Evolutionary conservation across 2,329 filamentous ascomycete species (phyloP).

Genomic region (Pseudomassariella vexata): DNA sequence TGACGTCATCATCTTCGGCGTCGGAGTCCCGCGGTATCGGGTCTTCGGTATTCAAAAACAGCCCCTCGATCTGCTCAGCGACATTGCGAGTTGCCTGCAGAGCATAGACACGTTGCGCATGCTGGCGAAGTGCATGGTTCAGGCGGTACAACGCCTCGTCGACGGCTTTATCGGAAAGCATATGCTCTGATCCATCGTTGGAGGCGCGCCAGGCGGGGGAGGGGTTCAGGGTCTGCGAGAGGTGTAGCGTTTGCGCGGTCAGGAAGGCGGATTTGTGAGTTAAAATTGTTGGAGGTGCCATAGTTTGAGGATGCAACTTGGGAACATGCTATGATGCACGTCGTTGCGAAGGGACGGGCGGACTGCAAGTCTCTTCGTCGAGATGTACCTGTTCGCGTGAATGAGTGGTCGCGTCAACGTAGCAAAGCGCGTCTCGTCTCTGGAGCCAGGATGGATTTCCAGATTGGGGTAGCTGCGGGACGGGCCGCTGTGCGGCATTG

Average conservation of each 20-base stretch:
- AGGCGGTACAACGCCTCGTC: slow-evolving; percentile 53
- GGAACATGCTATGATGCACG: too few species aligned
- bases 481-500: too few species aligned
- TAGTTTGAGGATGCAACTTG: slow-evolving; percentile 16
- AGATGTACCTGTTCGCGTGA: too few species aligned
- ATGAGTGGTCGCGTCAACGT: too few species aligned
- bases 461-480: too few species aligned
- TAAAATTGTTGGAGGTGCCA: slow-evolving; percentile 48
- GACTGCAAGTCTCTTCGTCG: too few species aligned
- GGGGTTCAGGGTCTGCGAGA: slow-evolving; percentile 53
- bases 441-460: too few species aligned
- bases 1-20: slow-evolving; percentile 32
- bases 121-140: slow-evolving; percentile 58
- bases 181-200: slow-evolving; percentile 33
- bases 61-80: slow-evolving; percentile 64
- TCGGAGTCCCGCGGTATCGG: slow-evolving; percentile 23
- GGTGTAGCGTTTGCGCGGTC: slow-evolving; percentile 53
- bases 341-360: too few species aligned
- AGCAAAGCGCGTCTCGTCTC: too few species aligned
- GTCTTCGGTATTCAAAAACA: slow-evolving; percentile 51
- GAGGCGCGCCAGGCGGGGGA: slow-evolving; percentile 46
- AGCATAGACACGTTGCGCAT: slow-evolving; percentile 60
- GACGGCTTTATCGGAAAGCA: slow-evolving; percentile 36
- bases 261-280: slow-evolving; percentile 62
- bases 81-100: slow-evolving; percentile 65